These are phyloP conservation scores for Xylariales sp. DNA, from an alignment of 2,329 filamentous ascomycete genomes.

Conservation along the genomic window DNA sequence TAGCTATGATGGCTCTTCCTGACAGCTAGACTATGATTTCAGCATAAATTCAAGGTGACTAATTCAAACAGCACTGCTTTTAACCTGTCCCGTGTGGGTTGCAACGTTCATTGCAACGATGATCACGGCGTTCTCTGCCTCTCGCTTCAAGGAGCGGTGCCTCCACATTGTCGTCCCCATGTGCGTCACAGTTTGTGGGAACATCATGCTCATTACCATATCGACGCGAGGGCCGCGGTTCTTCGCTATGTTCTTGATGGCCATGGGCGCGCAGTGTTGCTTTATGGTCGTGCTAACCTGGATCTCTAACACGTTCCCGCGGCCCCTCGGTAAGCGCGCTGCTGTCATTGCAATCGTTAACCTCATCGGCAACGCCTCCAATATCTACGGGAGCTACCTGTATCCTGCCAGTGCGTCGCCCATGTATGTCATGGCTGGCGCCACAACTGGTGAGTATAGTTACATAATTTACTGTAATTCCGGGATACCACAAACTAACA, in stretches of 20 bases:
- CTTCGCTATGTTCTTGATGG: slow-evolving; percentile 61
- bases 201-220: slow-evolving; percentile 50
- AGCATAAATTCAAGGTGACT: no score
- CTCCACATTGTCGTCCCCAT: slow-evolving; percentile 52
- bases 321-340: slow-evolving; percentile 63
- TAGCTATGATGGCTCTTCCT: no score
- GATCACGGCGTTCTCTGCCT: slow-evolving; percentile 50
- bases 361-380: slow-evolving; percentile 57
- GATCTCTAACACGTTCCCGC: slow-evolving; percentile 67
- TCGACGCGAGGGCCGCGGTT: slow-evolving; percentile 47
- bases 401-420: no score
- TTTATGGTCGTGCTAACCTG: slow-evolving; percentile 60
- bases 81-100: slow-evolving; percentile 56
- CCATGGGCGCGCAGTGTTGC: slow-evolving; percentile 46
- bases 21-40: no score
- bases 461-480: no score
- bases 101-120: slow-evolving; percentile 48
- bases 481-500: no score
- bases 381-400: slow-evolving; percentile 34
- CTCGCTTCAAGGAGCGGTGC: slow-evolving; percentile 49
- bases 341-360: slow-evolving; percentile 63
- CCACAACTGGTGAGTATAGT: no score
- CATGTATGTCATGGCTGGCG: no score
- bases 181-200: slow-evolving; percentile 46
- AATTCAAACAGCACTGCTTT: slow-evolving; percentile 41